Conservation (phyloP, 2,329 filamentous ascomycete species). For the Fusarium sp. region DNA sequence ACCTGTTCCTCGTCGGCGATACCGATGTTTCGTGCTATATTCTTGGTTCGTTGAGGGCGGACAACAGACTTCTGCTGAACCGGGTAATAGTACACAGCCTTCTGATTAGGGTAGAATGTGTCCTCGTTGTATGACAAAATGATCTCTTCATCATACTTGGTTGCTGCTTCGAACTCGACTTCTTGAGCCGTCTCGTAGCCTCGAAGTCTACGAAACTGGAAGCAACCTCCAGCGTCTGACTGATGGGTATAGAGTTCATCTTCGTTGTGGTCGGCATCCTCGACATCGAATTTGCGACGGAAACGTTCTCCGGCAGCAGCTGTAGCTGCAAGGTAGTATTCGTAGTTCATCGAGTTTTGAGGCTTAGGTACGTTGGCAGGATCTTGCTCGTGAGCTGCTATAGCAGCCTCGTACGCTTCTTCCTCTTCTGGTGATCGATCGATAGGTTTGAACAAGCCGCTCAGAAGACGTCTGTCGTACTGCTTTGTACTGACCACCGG, state of each 20-base stretch:
- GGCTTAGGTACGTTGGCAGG: conserved; percentile 67
- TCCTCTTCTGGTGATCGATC: conserved; percentile 66
- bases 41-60: conserved; percentile 71
- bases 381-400: conserved; percentile 67
- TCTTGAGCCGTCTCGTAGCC: conserved; percentile 73
- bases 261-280: conserved; percentile 65
- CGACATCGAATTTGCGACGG: conserved; percentile 69
- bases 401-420: conserved; percentile 60
- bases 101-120: conserved; percentile 61
- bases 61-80: conserved; percentile 73
- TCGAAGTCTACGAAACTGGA: conserved; percentile 70
- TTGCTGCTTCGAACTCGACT: conserved; percentile 65
- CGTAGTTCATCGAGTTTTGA: conserved; percentile 70
- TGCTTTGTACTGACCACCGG: conserved; percentile 63
- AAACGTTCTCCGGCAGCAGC: conserved; percentile 63
- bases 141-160: conserved; percentile 73
- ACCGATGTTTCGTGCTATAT: conserved; percentile 66
- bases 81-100: conserved; percentile 75
- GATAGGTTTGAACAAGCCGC: conserved; percentile 70
- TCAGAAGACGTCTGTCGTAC: conserved; percentile 71
- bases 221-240: conserved; percentile 59
- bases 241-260: conserved; percentile 66
- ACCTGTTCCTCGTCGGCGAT: conserved; percentile 62
- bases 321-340: conserved; percentile 71
- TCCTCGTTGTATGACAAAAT: conserved; percentile 69